A percentile compares a stretch with the other conserved stretches of the same genome.
These are phyloP conservation scores for Alternaria brassicae DNA, from an alignment of 2,329 filamentous ascomycete species.

Conservation along the genomic window DNA sequence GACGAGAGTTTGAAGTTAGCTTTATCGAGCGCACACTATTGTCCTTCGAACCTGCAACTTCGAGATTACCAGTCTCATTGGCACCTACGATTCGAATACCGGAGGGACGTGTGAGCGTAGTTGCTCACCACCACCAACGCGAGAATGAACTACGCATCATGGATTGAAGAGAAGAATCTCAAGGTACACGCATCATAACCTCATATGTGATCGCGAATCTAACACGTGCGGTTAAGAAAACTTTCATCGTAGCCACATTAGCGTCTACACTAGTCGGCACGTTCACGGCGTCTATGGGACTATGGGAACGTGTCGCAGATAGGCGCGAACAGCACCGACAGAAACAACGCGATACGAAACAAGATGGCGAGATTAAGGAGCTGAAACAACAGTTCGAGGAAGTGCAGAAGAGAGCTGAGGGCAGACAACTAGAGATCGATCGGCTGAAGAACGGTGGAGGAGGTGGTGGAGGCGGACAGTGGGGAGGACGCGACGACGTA, in stretches of 20 bases:
- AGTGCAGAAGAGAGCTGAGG: constrained; percentile 35
- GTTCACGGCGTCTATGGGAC: constrained; percentile 54
- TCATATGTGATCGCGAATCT: constrained; percentile 1
- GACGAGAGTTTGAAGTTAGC: background rate
- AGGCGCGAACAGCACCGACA: constrained; percentile 49
- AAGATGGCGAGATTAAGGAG: constrained; percentile 46
- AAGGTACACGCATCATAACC: constrained; percentile 37
- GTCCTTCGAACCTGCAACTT: background rate
- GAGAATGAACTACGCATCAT: constrained; percentile 55
- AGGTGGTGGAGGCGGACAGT: constrained; percentile 7
- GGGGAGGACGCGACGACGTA: constrained; percentile 36
- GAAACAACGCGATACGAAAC: constrained; percentile 46
- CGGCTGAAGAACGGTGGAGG: constrained; percentile 25
- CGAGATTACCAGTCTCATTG: background rate
- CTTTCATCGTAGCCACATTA: constrained; percentile 55
- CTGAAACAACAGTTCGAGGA: constrained; percentile 42
- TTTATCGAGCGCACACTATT: background rate
- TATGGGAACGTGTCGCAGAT: constrained; percentile 51
- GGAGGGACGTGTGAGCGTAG: constrained; percentile 3
- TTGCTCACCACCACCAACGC: constrained; percentile 8
- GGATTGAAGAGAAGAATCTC: constrained; percentile 56
- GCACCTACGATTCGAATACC: background rate
- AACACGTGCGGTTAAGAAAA: constrained; percentile 43
- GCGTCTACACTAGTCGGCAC: constrained; percentile 55
- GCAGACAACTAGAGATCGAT: constrained; percentile 34